These are phyloP conservation scores for Ustilaginoidea virens DNA, from an alignment of 2,329 filamentous ascomycete genomes.

Conservation along the genomic window DNA sequence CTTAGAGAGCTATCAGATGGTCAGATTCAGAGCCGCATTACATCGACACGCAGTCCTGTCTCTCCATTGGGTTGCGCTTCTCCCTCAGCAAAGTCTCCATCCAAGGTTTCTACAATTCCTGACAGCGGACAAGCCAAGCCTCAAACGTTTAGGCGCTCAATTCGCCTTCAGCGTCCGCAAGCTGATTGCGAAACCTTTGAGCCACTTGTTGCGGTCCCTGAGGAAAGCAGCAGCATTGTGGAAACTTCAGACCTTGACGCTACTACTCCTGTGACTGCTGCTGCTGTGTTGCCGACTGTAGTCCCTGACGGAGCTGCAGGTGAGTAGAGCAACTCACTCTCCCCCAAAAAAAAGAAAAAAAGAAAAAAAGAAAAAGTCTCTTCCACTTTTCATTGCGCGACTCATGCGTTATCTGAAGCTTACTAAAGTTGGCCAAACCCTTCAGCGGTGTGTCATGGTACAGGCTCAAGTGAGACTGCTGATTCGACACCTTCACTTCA, in stretches of 20 bases:
- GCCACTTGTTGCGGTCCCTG: slow-evolving; percentile 16
- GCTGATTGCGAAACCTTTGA: slow-evolving; percentile 18
- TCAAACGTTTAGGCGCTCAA: slow-evolving; percentile 8
- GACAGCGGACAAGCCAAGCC: slow-evolving; percentile 6
- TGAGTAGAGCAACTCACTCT: no score
- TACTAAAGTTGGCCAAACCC: no score
- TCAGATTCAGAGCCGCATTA: slow-evolving; percentile 1
- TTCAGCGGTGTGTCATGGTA: no score
- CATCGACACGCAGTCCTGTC: neutral
- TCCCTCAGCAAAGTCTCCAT: slow-evolving; percentile 2
- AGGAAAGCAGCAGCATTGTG: slow-evolving; percentile 10
- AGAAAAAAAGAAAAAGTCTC: no score
- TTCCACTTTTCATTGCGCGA: no score
- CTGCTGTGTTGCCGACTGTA: no score
- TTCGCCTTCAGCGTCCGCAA: slow-evolving; percentile 14
- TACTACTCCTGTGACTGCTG: no score
- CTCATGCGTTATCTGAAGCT: no score
- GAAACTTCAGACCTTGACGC: neutral
- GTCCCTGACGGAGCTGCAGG: no score
- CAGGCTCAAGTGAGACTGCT: neutral
- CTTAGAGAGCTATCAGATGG: slow-evolving; percentile 4
- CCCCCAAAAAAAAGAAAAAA: no score
- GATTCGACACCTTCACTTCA: slow-evolving; percentile 1
- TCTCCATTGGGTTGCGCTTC: slow-evolving; percentile 1
- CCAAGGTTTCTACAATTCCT: slow-evolving; percentile 1